Evolutionary conservation across 139 green algal species (phyloP), one percentile per base, ranked within the genome.

Genomic region (Ettlia oleoabundans): DNA sequence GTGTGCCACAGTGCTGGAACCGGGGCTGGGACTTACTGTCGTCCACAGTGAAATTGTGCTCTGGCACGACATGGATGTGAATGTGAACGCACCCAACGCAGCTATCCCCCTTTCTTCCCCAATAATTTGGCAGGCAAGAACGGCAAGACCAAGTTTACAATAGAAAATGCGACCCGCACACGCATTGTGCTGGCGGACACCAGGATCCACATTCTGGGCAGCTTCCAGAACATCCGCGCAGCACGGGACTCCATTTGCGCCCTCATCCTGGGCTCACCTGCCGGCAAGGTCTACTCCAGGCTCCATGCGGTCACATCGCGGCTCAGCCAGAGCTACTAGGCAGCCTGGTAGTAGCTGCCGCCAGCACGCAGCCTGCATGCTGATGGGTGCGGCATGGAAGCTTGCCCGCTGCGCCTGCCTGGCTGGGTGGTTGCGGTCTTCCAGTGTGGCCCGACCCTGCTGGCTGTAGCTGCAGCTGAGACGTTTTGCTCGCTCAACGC

Each of bases 61-160:
- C 64, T 15, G 4, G 5, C 33, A 9, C 33, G 4, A 10, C 40
- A 35, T 10, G 19, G 7, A 7, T 35, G 2, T 22, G 28, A 2
- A n/a, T 38, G 22, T 38, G 42, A n/a, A n/a, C n/a, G n/a, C n/a
- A n/a, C n/a, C n/a, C n/a, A n/a, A n/a, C n/a, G n/a, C n/a, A n/a
- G n/a, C 43, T 37, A 19, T 7, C n/a, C 6, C 24, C 18, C 24
- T 38, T 33, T 26, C 68, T 2, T 61, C 6, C 26, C 28, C 26
- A 26, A 38, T 28, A n/a, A 2, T 4, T 32, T 7, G 24, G 35
- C 73, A 80, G 97, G 97, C 43, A 99, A 99, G 89, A 93, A 88
- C 68, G 97, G 97, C 76, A 99, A 98, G 92, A 99, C 97, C 41
- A 98, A 98, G 85, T 99, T 98, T 90, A 98, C 97, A 6, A 98